Percentiles rank a stretch among this genome's conserved stretches.
Evolutionary conservation across 2,329 filamentous ascomycete genomes (phyloP).

Genomic region (Epichloe baconii): DNA sequence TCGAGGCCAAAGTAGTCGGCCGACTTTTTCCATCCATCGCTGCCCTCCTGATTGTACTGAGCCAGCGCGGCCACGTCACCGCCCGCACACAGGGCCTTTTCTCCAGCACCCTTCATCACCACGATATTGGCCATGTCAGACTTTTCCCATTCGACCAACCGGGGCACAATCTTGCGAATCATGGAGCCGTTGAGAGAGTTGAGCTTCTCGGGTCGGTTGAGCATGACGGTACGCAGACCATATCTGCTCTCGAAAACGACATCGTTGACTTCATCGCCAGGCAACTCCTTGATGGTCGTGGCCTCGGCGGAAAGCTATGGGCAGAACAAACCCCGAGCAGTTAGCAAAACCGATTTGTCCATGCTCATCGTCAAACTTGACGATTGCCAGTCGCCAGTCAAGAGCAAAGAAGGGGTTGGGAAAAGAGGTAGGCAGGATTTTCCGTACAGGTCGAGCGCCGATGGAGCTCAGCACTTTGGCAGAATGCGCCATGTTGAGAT

Average conservation of each 20-base stretch:
- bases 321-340: neutral
- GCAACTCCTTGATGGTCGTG: slow-evolving; percentile 37
- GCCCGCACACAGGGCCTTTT: slow-evolving; percentile 80
- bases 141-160: slow-evolving; percentile 86
- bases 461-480: slow-evolving; percentile 56
- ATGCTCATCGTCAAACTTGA: too few relatives aligned
- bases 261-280: slow-evolving; percentile 69
- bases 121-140: slow-evolving; percentile 89
- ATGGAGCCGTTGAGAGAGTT: slow-evolving; percentile 92
- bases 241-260: slow-evolving; percentile 84
- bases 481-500: slow-evolving; percentile 61
- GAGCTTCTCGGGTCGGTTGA: slow-evolving; percentile 84
- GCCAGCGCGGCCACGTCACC: slow-evolving; percentile 80
- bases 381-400: too few relatives aligned
- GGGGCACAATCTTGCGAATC: slow-evolving; percentile 84
- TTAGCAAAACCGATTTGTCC: neutral
- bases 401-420: too few relatives aligned
- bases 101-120: slow-evolving; percentile 80
- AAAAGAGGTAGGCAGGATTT: too few relatives aligned
- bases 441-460: slow-evolving; percentile 19
- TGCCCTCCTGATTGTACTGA: slow-evolving; percentile 52
- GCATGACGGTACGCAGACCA: slow-evolving; percentile 80
- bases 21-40: slow-evolving; percentile 60
- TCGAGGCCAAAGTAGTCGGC: slow-evolving; percentile 83
- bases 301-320: slow-evolving; percentile 23